These are phyloP conservation scores for Mortierella sp. DNA, from an alignment of 371 early-diverging fungal genomes.

Conservation along the genomic window DNA sequence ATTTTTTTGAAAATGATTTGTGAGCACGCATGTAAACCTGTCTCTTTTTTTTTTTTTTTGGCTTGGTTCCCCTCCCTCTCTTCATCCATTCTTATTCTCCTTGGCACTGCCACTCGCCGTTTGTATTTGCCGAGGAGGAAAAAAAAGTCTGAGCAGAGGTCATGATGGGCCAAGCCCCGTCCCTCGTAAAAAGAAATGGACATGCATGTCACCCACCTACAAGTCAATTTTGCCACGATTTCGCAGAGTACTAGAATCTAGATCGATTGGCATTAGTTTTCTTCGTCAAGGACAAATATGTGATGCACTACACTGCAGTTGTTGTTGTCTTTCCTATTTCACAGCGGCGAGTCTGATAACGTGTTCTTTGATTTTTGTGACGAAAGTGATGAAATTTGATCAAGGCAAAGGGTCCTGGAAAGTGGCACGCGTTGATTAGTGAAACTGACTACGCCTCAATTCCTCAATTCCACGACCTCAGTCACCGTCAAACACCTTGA, in stretches of 20 bases:
- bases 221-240: not conserved
- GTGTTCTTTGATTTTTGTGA: no score
- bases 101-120: not conserved
- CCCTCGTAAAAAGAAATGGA: not conserved
- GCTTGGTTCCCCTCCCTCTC: not conserved
- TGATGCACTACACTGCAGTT: not conserved
- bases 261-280: no score
- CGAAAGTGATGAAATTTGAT: no score
- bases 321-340: no score
- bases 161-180: not conserved
- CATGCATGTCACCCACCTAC: not conserved
- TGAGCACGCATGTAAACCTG: not conserved
- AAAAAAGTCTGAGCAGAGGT: not conserved
- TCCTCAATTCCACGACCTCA: no score
- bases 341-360: no score
- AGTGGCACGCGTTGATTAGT: no score
- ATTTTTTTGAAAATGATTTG: slow-evolving; percentile 1
- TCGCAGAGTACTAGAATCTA: not conserved
- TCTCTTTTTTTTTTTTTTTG: not conserved
- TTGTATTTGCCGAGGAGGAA: not conserved
- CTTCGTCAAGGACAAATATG: no score
- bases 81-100: not conserved
- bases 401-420: no score
- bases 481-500: no score
- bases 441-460: no score